These are phyloP conservation scores for Alternaria rosae DNA, from an alignment of 2,329 filamentous ascomycete species.

Conservation along the genomic window DNA sequence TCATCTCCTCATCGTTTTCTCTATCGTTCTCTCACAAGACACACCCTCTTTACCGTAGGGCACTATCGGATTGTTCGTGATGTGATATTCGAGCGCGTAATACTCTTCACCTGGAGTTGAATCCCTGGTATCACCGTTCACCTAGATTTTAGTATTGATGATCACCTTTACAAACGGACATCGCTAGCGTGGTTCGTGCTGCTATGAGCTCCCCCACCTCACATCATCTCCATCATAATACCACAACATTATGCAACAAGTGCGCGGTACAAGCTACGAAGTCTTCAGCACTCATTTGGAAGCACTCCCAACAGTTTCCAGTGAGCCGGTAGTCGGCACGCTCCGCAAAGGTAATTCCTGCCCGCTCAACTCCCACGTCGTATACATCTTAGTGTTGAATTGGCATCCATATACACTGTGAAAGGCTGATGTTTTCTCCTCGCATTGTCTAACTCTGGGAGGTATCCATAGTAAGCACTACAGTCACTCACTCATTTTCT, in stretches of 20 bases:
- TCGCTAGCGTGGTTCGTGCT: conserved; percentile 6
- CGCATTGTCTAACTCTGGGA: rapidly evolving
- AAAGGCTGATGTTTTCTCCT: neutral
- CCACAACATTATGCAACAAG: neutral
- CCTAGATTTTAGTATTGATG: neutral
- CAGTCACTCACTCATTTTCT: neutral
- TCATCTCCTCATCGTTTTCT: neutral
- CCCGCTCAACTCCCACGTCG: neutral
- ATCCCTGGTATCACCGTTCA: neutral
- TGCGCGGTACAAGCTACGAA: neutral
- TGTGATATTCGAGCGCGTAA: neutral
- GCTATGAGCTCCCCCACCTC: conserved; percentile 7
- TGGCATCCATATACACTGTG: neutral
- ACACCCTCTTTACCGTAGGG: neutral
- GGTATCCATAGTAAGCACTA: neutral
- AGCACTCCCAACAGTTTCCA: neutral
- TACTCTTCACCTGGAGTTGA: too few relatives aligned
- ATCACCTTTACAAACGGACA: neutral
- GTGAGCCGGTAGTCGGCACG: rapidly evolving
- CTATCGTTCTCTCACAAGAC: neutral
- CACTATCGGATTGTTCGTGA: too few relatives aligned
- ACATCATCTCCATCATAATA: neutral
- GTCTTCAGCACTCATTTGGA: neutral
- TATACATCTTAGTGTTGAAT: neutral
- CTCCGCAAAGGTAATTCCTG: neutral